These are phyloP conservation scores for Mycoemilia scoparia DNA, from an alignment of 192 early-diverging fungal species.

Conservation along the genomic window DNA sequence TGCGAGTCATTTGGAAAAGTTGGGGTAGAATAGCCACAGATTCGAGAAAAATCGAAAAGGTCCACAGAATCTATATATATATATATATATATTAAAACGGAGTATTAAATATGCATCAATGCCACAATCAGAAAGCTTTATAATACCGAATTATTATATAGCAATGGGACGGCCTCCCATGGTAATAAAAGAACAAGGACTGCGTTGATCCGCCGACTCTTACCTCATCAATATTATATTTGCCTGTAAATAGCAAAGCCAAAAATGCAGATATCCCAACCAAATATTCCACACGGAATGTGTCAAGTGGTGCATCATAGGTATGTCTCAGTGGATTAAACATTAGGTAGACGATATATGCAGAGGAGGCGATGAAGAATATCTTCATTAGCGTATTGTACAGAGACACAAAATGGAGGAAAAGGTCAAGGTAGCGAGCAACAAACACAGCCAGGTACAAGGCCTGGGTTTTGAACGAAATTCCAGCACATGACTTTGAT, in stretches of 20 bases:
- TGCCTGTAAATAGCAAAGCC: slow-evolving; percentile 54
- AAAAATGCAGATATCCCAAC: slow-evolving; percentile 47
- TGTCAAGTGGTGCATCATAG: slow-evolving; percentile 83
- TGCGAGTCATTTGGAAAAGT: slow-evolving; percentile 90
- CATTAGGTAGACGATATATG: slow-evolving; percentile 89
- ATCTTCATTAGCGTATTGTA: slow-evolving; percentile 95
- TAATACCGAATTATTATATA: too few relatives aligned
- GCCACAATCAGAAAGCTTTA: background rate
- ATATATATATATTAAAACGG: too few relatives aligned
- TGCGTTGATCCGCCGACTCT: slow-evolving; percentile 56
- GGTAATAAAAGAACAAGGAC: too few relatives aligned
- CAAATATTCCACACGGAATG: slow-evolving; percentile 78
- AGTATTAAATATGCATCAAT: slow-evolving; percentile 1
- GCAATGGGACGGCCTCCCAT: too few relatives aligned
- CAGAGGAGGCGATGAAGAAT: slow-evolving; percentile 73
- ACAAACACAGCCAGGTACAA: slow-evolving; percentile 82
- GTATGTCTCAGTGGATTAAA: slow-evolving; percentile 64
- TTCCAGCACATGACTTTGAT: slow-evolving; percentile 78
- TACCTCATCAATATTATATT: slow-evolving; percentile 43
- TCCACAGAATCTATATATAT: slow-evolving; percentile 79
- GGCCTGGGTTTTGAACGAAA: slow-evolving; percentile 93
- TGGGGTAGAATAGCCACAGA: slow-evolving; percentile 95
- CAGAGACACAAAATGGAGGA: slow-evolving; percentile 48
- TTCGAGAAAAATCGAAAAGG: slow-evolving; percentile 94
- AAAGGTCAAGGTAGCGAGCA: slow-evolving; percentile 89